Percentiles rank a stretch among this genome's conserved stretches.
Evolutionary conservation across 192 early-diverging fungal species (phyloP).

Genomic region (Piromyces finnis): DNA sequence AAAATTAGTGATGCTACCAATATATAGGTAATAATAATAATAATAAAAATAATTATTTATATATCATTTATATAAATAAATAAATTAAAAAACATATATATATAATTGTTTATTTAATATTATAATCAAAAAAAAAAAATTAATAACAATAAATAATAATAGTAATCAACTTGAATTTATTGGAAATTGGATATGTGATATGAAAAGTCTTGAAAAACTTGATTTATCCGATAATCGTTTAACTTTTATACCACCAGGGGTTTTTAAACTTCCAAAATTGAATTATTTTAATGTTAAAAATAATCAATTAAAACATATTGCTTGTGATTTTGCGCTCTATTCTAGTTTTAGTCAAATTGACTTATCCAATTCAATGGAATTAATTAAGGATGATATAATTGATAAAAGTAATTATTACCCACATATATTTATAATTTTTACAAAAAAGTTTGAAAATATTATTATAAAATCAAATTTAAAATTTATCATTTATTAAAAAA

Average conservation of each 20-base stretch:
- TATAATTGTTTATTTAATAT: no score
- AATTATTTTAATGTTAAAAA: neutral
- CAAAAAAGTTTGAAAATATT: no score
- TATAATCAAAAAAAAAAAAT: no score
- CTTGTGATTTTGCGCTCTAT: neutral
- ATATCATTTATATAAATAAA: no score
- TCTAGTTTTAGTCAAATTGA: neutral
- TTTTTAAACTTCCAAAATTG: neutral
- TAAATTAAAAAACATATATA: no score
- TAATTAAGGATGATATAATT: neutral
- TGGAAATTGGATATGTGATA: neutral
- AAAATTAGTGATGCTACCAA: neutral
- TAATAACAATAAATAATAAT: neutral
- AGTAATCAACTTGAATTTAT: neutral
- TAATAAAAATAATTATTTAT: no score
- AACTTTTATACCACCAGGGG: neutral
- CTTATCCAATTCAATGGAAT: neutral
- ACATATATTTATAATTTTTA: no score
- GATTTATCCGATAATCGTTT: neutral
- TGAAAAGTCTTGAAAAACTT: neutral
- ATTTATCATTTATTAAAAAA: no score
- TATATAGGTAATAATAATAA: neutral
- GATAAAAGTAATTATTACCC: neutral
- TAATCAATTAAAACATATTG: neutral
- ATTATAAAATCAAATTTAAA: no score